These are phyloP conservation scores for Cryptococcus sp. DNA, from an alignment of 1,284 basidiomycete genomes.

Conservation along the genomic window DNA sequence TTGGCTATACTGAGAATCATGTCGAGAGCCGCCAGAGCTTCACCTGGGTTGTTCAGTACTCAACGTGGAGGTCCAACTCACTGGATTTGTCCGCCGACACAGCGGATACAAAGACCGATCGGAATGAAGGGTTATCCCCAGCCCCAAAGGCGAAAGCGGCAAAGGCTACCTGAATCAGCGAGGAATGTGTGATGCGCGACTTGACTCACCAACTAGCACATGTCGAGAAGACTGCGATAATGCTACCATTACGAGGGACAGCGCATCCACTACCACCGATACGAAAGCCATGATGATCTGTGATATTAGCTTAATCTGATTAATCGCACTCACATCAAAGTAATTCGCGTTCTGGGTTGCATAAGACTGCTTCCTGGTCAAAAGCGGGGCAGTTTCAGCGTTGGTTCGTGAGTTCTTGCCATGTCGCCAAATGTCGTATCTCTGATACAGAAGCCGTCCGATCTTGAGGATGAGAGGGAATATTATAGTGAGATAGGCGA, in stretches of 20 bases:
- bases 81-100: constrained; percentile 27
- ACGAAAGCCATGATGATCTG: constrained; percentile 28
- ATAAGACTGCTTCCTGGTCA: constrained; percentile 5
- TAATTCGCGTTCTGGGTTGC: constrained; percentile 25
- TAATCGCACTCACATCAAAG: constrained; percentile 28
- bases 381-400: constrained; percentile 2
- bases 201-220: constrained; percentile 17
- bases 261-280: constrained; percentile 24
- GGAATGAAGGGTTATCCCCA: constrained; percentile 33
- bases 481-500: constrained; percentile 28
- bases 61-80: constrained; percentile 2
- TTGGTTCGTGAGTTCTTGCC: constrained; percentile 7
- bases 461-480: constrained; percentile 30
- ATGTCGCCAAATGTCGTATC: constrained; percentile 12
- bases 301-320: not conserved
- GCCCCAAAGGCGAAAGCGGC: constrained; percentile 26
- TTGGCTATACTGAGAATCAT: constrained; percentile 30
- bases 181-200: not conserved
- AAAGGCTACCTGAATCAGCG: constrained; percentile 11
- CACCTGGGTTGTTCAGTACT: constrained; percentile 8
- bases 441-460: constrained; percentile 22
- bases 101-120: constrained; percentile 28
- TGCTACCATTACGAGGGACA: constrained; percentile 24
- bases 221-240: constrained; percentile 22
- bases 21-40: constrained; percentile 34